phyloP scores from a whole-genome alignment of 2,329 filamentous ascomycete species.

The Microdochium bolleyi region DNA sequence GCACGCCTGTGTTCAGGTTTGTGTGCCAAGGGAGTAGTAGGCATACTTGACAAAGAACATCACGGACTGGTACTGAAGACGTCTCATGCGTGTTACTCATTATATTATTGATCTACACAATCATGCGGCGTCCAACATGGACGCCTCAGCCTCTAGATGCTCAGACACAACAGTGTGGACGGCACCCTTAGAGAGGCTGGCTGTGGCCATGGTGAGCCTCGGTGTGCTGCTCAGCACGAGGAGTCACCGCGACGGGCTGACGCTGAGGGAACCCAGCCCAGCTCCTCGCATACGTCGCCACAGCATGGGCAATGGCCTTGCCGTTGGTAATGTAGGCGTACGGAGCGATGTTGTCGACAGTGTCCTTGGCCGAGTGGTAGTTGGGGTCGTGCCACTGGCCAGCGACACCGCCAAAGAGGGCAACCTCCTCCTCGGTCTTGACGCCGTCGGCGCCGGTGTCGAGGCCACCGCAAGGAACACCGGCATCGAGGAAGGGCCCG shows the following conservation, averaged over 20 bases:
- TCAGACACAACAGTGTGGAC: neutral
- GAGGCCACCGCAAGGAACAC: conserved; percentile 48
- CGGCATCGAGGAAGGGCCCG: conserved; percentile 45
- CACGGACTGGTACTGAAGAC: too few species aligned
- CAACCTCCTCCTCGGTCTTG: conserved; percentile 46
- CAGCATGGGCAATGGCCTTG: conserved; percentile 43
- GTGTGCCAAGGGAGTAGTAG: too few species aligned
- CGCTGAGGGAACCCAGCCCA: conserved; percentile 33
- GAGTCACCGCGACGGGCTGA: conserved; percentile 36
- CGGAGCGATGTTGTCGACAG: conserved; percentile 42
- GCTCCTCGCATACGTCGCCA: conserved; percentile 40
- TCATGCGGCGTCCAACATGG: too few species aligned
- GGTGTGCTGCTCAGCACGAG: conserved; percentile 46
- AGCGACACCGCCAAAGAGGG: conserved; percentile 44
- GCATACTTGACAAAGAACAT: too few species aligned
- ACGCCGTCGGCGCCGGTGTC: conserved; percentile 51
- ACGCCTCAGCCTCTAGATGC: too few species aligned
- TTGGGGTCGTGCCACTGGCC: conserved; percentile 46
- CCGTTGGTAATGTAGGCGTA: conserved; percentile 46
- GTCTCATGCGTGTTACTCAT: too few species aligned
- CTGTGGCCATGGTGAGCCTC: conserved; percentile 9
- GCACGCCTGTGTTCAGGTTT: too few species aligned
- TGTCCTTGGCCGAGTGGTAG: conserved; percentile 47
- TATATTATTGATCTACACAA: too few species aligned
- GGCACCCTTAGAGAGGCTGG: neutral